phyloP scores from a whole-genome alignment of 192 early-diverging fungal genomes.

The Coemansia sp. region DNA sequence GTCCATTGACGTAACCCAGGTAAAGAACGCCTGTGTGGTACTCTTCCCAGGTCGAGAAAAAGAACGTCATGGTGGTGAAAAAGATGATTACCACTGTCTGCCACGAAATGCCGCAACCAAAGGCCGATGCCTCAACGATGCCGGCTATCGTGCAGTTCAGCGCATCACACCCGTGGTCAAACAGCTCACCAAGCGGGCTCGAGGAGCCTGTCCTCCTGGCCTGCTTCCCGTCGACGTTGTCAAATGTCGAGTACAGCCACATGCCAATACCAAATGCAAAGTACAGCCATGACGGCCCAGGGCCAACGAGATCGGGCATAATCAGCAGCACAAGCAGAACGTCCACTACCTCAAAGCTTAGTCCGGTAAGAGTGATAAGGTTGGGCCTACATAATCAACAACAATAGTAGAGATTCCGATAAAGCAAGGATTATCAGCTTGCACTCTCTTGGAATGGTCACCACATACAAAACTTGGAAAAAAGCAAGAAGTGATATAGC shows the following conservation, averaged over 20 bases:
- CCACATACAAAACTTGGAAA: too few species aligned
- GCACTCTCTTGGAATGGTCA: not conserved
- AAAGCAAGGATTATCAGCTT: not conserved
- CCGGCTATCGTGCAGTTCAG: slow-evolving; percentile 78
- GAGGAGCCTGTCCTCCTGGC: slow-evolving; percentile 76
- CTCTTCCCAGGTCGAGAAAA: slow-evolving; percentile 87
- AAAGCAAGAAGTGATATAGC: not conserved
- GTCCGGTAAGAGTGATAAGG: slow-evolving; percentile 77
- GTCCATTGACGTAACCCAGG: slow-evolving; percentile 81
- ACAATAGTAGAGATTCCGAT: not conserved
- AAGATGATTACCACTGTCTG: slow-evolving; percentile 62
- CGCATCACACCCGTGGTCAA: slow-evolving; percentile 87
- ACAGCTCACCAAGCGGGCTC: slow-evolving; percentile 79
- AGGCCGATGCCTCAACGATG: slow-evolving; percentile 70
- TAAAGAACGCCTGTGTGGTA: slow-evolving; percentile 87
- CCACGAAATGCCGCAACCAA: slow-evolving; percentile 72
- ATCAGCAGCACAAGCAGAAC: slow-evolving; percentile 68
- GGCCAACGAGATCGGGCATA: slow-evolving; percentile 67
- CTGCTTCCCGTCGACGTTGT: slow-evolving; percentile 86
- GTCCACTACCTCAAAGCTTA: slow-evolving; percentile 75
- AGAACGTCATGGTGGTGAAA: slow-evolving; percentile 73
- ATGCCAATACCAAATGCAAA: slow-evolving; percentile 74
- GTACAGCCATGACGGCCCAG: slow-evolving; percentile 71
- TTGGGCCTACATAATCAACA: slow-evolving; percentile 59
- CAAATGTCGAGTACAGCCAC: slow-evolving; percentile 89